Evolutionary conservation across 2,329 filamentous ascomycete genomes (phyloP).

Genomic region (Cyphellophora europaea): DNA sequence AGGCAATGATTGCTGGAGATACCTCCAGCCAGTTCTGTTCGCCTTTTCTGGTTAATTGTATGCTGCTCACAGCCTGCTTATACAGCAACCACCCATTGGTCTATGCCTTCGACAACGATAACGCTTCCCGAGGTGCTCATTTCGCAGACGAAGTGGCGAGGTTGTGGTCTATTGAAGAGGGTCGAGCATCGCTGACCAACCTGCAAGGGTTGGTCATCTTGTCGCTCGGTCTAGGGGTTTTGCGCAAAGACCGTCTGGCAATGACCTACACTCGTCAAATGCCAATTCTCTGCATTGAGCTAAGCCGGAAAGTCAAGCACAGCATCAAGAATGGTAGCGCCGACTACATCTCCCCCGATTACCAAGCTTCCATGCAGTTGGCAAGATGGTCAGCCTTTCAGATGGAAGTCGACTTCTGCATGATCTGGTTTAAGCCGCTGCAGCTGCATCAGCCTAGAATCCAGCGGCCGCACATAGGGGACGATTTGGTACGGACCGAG

Average conservation of each 20-base stretch:
- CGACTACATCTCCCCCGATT: neutral
- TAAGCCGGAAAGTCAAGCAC: neutral
- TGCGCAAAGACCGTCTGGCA: neutral
- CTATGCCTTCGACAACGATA: conserved; percentile 20
- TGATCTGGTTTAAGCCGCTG: neutral
- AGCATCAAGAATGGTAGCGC: neutral
- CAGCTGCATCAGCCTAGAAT: neutral
- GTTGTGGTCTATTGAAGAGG: conserved; percentile 27
- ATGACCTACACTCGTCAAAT: neutral
- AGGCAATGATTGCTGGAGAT: conserved; percentile 24
- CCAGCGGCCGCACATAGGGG: neutral
- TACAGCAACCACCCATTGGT: conserved; percentile 23
- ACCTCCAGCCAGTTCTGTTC: conserved; percentile 19
- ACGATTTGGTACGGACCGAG: neutral
- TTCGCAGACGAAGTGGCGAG: conserved; percentile 28
- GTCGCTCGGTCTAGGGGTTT: conserved; percentile 2
- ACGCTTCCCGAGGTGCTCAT: conserved; percentile 22
- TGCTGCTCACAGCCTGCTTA: conserved; percentile 15
- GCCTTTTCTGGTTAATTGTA: conserved; percentile 25
- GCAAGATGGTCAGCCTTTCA: neutral
- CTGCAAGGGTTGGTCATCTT: conserved; percentile 28
- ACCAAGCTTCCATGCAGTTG: neutral
- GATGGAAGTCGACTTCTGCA: neutral
- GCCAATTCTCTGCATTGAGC: neutral
- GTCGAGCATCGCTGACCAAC: conserved; percentile 23